Percentiles rank a stretch among this genome's conserved stretches.
Evolutionary conservation across 805 yeast species (phyloP).

Genomic region (Barnettozyma siamensis): DNA sequence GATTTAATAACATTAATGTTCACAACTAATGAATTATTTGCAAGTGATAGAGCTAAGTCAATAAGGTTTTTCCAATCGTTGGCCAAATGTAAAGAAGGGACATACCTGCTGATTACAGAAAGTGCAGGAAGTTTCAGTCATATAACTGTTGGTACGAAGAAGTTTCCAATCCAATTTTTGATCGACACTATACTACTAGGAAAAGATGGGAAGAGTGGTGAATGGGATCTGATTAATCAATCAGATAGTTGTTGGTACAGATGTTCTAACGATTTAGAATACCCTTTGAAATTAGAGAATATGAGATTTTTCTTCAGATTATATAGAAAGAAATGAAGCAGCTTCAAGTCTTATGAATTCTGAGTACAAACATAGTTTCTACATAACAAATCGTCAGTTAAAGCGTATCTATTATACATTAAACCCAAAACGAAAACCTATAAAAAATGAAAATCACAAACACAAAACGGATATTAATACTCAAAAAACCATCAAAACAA

Average conservation of each 20-base stretch:
- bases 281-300: conserved; percentile 70
- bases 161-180: conserved; percentile 77
- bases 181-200: conserved; percentile 69
- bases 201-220: conserved; percentile 37
- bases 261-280: conserved; percentile 44
- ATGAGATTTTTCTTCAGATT: conserved; percentile 83
- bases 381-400: conserved; percentile 7
- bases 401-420: conserved; percentile 17
- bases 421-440: conserved; percentile 16
- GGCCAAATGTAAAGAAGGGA: conserved; percentile 49
- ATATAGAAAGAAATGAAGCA: conserved; percentile 46
- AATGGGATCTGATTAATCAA: conserved; percentile 61
- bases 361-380: too few relatives aligned
- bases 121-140: conserved; percentile 90
- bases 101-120: conserved; percentile 65
- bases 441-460: conserved; percentile 13
- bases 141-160: conserved; percentile 67
- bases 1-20: conserved; percentile 68
- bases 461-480: conserved; percentile 6
- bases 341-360: not conserved
- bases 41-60: conserved; percentile 58
- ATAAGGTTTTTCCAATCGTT: conserved; percentile 53
- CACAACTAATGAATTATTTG: conserved; percentile 83
- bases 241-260: conserved; percentile 84
- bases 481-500: not conserved